A percentile compares a stretch with the other conserved stretches of the same genome.
Evolutionary conservation across 345 rosid genomes (phyloP).

Genomic region (Gossypium rotundifolium): DNA sequence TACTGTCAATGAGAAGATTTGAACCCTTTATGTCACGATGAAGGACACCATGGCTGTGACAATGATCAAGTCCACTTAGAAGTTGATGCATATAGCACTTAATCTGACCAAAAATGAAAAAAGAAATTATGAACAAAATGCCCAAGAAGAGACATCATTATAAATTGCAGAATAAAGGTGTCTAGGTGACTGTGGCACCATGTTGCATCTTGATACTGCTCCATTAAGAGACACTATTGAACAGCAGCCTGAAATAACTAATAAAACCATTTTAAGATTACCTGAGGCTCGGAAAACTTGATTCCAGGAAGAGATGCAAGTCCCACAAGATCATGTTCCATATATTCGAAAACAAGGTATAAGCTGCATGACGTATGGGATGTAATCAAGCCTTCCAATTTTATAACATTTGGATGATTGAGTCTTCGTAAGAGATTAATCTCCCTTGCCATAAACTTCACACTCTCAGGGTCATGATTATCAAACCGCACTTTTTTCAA

Average conservation of each 20-base stretch:
- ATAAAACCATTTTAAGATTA: constrained; percentile 18
- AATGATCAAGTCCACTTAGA: constrained; percentile 88
- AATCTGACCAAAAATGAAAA: constrained; percentile 37
- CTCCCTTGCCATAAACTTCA: constrained; percentile 95
- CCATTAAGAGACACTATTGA: not conserved
- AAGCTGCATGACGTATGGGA: constrained; percentile 66
- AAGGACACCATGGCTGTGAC: constrained; percentile 74
- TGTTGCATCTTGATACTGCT: not conserved
- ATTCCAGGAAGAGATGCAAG: constrained; percentile 72
- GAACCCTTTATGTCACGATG: constrained; percentile 99
- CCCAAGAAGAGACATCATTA: not conserved
- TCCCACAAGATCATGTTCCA: constrained; percentile 99
- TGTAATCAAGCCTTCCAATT: constrained; percentile 85
- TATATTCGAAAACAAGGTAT: constrained; percentile 91
- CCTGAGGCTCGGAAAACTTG: constrained; percentile 91
- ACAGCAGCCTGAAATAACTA: not conserved
- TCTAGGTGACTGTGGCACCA: not conserved
- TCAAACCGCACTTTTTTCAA: constrained; percentile 83
- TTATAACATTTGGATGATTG: constrained; percentile 93
- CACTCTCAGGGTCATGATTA: constrained; percentile 69
- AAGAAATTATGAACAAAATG: not conserved
- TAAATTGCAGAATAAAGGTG: not conserved
- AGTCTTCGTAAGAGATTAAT: constrained; percentile 68
- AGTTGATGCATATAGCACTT: constrained; percentile 97
- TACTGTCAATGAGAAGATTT: constrained; percentile 76